A percentile compares a stretch with the other conserved stretches of the same genome.
These are phyloP conservation scores for Penicillium maclennaniae DNA, from an alignment of 495 filamentous ascomycete species.

Conservation along the genomic window DNA sequence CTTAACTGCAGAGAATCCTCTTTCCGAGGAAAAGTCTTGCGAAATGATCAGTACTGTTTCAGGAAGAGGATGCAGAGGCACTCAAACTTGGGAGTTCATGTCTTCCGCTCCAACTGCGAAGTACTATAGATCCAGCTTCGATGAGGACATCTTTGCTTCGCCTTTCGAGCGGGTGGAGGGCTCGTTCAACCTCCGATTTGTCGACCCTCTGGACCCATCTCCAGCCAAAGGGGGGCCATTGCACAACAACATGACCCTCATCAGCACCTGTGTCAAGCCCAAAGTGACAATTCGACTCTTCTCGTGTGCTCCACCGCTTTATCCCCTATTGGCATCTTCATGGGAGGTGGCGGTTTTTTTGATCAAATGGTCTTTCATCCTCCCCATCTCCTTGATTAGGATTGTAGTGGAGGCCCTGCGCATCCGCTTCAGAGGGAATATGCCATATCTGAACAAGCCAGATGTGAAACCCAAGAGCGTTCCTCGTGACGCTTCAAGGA, in stretches of 20 bases:
- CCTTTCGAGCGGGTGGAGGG: slow-evolving; percentile 27
- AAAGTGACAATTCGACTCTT: slow-evolving; percentile 13
- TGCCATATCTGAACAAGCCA: slow-evolving; percentile 8
- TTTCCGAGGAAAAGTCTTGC: no score
- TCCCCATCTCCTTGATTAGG: not conserved
- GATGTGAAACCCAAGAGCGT: slow-evolving; percentile 2
- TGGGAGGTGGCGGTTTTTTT: slow-evolving; percentile 1
- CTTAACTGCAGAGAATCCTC: not conserved
- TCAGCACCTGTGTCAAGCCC: not conserved
- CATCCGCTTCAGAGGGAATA: slow-evolving; percentile 10
- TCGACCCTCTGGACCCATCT: slow-evolving; percentile 3
- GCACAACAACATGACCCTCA: slow-evolving; percentile 4
- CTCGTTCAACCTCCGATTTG: not conserved
- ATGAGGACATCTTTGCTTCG: slow-evolving; percentile 20
- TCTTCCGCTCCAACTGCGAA: slow-evolving; percentile 9
- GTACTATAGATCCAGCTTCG: slow-evolving; percentile 15
- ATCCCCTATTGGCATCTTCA: slow-evolving; percentile 5
- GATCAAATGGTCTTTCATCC: slow-evolving; percentile 1
- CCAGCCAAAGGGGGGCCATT: slow-evolving; percentile 1
- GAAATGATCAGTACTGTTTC: not conserved
- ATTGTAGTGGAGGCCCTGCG: slow-evolving; percentile 12
- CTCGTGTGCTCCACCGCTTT: slow-evolving; percentile 2
- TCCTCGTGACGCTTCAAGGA: slow-evolving; percentile 3
- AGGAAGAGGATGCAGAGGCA: not conserved
- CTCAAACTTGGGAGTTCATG: slow-evolving; percentile 2